Evolutionary conservation across 257 asterid species (phyloP).

Genomic region (Anisodus tanguticus): DNA sequence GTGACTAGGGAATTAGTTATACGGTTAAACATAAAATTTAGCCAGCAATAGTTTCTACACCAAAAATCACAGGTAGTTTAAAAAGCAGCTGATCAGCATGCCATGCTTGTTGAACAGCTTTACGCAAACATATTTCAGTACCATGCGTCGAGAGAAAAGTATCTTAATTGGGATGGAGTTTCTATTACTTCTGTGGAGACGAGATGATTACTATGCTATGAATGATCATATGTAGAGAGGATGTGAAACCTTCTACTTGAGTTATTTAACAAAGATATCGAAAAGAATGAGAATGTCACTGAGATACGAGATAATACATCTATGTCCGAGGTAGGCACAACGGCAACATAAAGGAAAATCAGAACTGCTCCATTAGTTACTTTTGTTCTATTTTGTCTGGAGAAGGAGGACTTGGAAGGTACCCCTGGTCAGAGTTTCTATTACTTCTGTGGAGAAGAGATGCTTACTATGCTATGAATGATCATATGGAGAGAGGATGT

Average conservation of each 20-base stretch:
- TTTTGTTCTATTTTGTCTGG: not conserved
- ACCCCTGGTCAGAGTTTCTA: not conserved
- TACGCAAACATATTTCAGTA: not conserved
- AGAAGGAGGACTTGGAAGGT: constrained; percentile 4
- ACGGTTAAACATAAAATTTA: not conserved
- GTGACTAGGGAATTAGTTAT: not conserved
- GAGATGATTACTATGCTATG: not conserved
- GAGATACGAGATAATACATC: not conserved
- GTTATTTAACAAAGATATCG: not conserved
- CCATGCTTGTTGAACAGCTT: not conserved
- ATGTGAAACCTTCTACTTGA: constrained; percentile 9
- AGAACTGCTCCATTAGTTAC: not conserved
- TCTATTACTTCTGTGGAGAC: not conserved
- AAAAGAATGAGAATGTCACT: not conserved
- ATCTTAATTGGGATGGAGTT: not conserved
- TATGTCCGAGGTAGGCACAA: not conserved
- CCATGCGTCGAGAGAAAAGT: not conserved
- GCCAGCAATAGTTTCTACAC: not conserved
- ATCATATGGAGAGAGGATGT: not conserved
- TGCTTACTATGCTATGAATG: not conserved
- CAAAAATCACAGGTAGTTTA: not conserved
- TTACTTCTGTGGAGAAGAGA: not conserved
- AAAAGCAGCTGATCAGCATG: not conserved
- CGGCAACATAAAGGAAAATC: not conserved
- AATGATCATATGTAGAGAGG: not conserved